These are phyloP conservation scores for Quillaja saponaria DNA, from an alignment of 306 rosid genomes.

Conservation along the genomic window DNA sequence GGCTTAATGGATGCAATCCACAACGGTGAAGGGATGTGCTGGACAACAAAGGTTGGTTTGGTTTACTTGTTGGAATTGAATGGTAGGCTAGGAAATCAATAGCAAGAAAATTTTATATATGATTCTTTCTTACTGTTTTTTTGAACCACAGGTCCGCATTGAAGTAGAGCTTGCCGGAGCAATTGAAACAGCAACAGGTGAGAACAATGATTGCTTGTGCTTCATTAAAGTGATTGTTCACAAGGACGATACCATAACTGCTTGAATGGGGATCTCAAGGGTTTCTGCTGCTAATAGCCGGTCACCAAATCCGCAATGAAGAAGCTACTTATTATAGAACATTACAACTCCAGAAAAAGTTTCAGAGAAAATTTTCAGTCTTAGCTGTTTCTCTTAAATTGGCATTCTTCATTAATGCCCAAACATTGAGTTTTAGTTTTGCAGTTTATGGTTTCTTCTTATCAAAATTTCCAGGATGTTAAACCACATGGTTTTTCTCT, in stretches of 20 bases:
- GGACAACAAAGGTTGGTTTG: slow-evolving; percentile 42
- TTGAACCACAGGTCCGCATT: slow-evolving; percentile 16
- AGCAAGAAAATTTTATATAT: neutral
- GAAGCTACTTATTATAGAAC: neutral
- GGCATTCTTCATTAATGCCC: neutral
- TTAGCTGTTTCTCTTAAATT: neutral
- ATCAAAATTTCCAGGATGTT: neutral
- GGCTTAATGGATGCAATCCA: slow-evolving; percentile 49
- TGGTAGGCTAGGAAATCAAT: neutral
- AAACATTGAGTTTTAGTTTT: neutral
- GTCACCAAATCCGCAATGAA: slow-evolving; percentile 48
- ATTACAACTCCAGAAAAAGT: neutral
- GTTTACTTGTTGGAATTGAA: slow-evolving; percentile 3
- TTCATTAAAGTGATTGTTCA: slow-evolving; percentile 53
- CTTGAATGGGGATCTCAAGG: slow-evolving; percentile 61
- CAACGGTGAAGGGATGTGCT: slow-evolving; percentile 50
- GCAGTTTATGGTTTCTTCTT: neutral
- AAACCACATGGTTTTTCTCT: no score
- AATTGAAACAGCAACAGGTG: slow-evolving; percentile 37
- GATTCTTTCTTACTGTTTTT: neutral
- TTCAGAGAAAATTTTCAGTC: neutral
- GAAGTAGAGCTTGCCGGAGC: slow-evolving; percentile 44
- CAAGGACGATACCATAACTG: slow-evolving; percentile 50
- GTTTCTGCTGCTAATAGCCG: slow-evolving; percentile 47
- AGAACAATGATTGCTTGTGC: slow-evolving; percentile 46